A percentile compares a stretch with the other conserved stretches of the same genome.
Conservation (phyloP, 768 basidiomycete genomes). For the Termitomyces sp. region DNA sequence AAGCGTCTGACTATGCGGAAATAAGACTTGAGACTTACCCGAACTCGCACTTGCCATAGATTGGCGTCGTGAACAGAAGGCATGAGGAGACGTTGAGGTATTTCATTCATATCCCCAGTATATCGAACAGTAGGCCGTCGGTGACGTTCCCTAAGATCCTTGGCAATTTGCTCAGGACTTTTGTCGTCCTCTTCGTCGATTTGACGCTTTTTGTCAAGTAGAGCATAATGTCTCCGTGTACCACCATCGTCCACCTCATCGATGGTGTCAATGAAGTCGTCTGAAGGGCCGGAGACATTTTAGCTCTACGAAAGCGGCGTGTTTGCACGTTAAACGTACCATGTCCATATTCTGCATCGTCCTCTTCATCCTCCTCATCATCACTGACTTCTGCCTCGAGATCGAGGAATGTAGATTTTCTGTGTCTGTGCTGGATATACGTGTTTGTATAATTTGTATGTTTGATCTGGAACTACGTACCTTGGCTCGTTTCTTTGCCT, state of each 20-base stretch:
- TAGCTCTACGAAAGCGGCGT: not conserved
- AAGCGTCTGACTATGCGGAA: not conserved
- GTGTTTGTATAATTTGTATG: conserved; percentile 3
- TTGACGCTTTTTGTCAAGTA: conserved; percentile 62
- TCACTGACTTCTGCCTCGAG: conserved; percentile 95
- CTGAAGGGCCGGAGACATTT: conserved; percentile 27
- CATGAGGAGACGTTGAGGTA: conserved; percentile 92
- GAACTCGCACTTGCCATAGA: conserved; percentile 93
- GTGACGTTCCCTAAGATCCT: conserved; percentile 76
- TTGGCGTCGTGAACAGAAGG: conserved; percentile 94
- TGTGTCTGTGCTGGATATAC: conserved; percentile 53
- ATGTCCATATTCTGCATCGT: conserved; percentile 62
- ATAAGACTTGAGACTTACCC: conserved; percentile 42
- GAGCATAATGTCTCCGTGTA: conserved; percentile 55
- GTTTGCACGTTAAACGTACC: conserved; percentile 26
- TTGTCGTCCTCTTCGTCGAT: conserved; percentile 69
- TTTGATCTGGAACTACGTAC: conserved; percentile 26
- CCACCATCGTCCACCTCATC: conserved; percentile 67
- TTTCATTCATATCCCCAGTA: conserved; percentile 87
- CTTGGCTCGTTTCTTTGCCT: conserved; percentile 58
- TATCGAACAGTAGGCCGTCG: conserved; percentile 66
- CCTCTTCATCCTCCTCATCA: conserved; percentile 94
- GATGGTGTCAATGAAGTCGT: conserved; percentile 65
- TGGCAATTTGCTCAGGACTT: conserved; percentile 82
- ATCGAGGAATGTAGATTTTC: conserved; percentile 80